Conservation (phyloP, 2,329 filamentous ascomycete genomes). For the Davidsoniella virescens region DNA sequence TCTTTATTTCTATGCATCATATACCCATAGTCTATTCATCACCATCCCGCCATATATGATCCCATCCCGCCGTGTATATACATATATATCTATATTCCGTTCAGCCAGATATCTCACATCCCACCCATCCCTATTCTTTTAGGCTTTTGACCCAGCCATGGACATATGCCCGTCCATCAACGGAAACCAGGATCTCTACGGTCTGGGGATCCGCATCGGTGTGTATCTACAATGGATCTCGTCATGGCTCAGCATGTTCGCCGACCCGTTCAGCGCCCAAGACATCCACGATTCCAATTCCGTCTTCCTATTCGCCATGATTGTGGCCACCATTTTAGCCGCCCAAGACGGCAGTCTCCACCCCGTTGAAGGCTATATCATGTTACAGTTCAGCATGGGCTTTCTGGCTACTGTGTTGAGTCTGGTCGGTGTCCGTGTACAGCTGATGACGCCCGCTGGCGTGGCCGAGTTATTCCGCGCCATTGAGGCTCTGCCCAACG, state of each 20-base stretch:
- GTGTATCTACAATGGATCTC: constrained; percentile 17
- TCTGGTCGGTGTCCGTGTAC: constrained; percentile 6
- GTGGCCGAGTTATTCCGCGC: neutral
- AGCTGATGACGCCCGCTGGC: neutral
- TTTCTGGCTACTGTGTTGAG: constrained; percentile 5
- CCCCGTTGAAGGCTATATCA: constrained; percentile 10
- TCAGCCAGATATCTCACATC: neutral
- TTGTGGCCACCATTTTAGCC: constrained; percentile 6
- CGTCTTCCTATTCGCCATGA: constrained; percentile 10
- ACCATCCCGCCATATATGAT: neutral
- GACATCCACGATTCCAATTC: constrained; percentile 10
- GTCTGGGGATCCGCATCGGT: constrained; percentile 18
- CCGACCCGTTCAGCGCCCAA: constrained; percentile 8
- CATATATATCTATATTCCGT: too few relatives aligned
- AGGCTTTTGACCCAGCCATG: neutral
- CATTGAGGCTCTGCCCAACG: neutral
- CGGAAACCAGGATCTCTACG: constrained; percentile 18
- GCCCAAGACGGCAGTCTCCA: neutral
- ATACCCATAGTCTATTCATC: neutral
- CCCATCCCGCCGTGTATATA: neutral
- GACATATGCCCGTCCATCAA: constrained; percentile 7
- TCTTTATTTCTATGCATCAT: neutral
- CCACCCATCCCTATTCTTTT: too few relatives aligned
- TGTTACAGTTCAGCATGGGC: constrained; percentile 9
- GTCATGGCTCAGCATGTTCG: constrained; percentile 6